A percentile compares a stretch with the other conserved stretches of the same genome.
Evolutionary conservation across 352 stramenopile genomes (phyloP).

Genomic region (Globisporangium emineosum): DNA sequence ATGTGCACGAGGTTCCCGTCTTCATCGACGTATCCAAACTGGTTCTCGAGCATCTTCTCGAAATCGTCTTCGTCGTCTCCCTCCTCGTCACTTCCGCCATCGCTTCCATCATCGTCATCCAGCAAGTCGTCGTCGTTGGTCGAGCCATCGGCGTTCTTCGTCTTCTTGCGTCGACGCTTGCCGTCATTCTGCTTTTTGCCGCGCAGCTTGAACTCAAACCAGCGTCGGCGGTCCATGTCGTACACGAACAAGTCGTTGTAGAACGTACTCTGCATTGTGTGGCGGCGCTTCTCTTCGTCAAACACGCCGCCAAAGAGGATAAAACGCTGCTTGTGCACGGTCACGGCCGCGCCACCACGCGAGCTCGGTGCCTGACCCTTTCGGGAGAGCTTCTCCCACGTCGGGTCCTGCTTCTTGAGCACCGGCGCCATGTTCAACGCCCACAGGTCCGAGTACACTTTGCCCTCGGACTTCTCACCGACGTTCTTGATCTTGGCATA

Average conservation of each 20-base stretch:
- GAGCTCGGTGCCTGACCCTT: slow-evolving; percentile 84
- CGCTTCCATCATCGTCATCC: slow-evolving; percentile 44
- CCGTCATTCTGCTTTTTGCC: slow-evolving; percentile 73
- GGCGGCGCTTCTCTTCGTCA: slow-evolving; percentile 87
- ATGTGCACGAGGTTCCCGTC: slow-evolving; percentile 95
- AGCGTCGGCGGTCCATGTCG: slow-evolving; percentile 95
- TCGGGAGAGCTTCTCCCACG: slow-evolving; percentile 92
- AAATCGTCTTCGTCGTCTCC: slow-evolving; percentile 83
- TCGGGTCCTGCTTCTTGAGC: slow-evolving; percentile 87
- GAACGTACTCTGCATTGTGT: slow-evolving; percentile 90
- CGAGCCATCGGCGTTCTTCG: slow-evolving; percentile 26
- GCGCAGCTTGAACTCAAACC: slow-evolving; percentile 91
- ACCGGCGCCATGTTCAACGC: slow-evolving; percentile 89
- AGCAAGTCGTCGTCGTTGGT: slow-evolving; percentile 27
- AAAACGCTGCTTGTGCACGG: slow-evolving; percentile 93
- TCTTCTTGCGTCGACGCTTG: slow-evolving; percentile 63
- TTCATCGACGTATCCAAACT: slow-evolving; percentile 95
- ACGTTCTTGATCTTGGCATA: slow-evolving; percentile 94
- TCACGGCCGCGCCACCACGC: slow-evolving; percentile 77
- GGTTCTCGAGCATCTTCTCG: slow-evolving; percentile 84
- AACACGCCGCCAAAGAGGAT: slow-evolving; percentile 97
- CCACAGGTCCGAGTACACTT: slow-evolving; percentile 96
- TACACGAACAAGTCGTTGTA: slow-evolving; percentile 98
- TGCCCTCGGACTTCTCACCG: slow-evolving; percentile 90
- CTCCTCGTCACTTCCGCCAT: slow-evolving; percentile 36